A percentile compares a stretch with the other conserved stretches of the same genome.
Evolutionary conservation across 2,329 filamentous ascomycete species (phyloP).

Genomic region (Thyridium curvatum): DNA sequence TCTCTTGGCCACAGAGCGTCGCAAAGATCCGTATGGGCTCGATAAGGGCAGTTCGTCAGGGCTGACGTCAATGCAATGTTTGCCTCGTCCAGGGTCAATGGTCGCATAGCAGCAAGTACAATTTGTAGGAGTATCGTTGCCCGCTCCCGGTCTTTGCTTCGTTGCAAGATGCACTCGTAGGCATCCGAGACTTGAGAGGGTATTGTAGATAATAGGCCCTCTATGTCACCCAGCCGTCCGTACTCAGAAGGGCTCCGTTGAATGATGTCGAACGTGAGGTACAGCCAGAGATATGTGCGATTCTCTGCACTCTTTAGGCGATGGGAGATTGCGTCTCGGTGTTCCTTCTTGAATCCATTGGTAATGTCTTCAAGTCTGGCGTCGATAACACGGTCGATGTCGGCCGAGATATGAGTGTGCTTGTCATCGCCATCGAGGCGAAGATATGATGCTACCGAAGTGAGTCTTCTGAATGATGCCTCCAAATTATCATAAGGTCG

Average conservation of each 20-base stretch:
- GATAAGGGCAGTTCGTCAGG: not conserved
- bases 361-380: constrained; percentile 10
- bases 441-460: constrained; percentile 8
- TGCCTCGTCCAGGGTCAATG: constrained; percentile 11
- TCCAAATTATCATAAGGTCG: constrained; percentile 19
- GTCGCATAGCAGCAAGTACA: constrained; percentile 9
- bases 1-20: constrained; percentile 1
- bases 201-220: constrained; percentile 6
- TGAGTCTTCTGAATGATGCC: constrained; percentile 8
- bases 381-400: constrained; percentile 24
- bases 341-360: constrained; percentile 7
- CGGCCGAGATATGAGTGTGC: constrained; percentile 15
- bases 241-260: constrained; percentile 8
- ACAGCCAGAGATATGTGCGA: constrained; percentile 33
- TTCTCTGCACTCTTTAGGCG: constrained; percentile 20
- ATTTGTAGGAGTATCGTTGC: constrained; percentile 7
- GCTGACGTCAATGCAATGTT: constrained; percentile 9
- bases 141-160: constrained; percentile 1
- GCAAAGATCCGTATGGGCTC: constrained; percentile 1
- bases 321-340: constrained; percentile 12
- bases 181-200: constrained; percentile 14
- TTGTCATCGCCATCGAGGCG: constrained; percentile 19
- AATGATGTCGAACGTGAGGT: constrained; percentile 24
- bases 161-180: constrained; percentile 16
- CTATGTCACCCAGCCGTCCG: constrained; percentile 4